Percentiles rank a stretch among this genome's conserved stretches.
Conservation (phyloP, 1,284 basidiomycete genomes). For the Mycosarcoma mackinlayi region DNA sequence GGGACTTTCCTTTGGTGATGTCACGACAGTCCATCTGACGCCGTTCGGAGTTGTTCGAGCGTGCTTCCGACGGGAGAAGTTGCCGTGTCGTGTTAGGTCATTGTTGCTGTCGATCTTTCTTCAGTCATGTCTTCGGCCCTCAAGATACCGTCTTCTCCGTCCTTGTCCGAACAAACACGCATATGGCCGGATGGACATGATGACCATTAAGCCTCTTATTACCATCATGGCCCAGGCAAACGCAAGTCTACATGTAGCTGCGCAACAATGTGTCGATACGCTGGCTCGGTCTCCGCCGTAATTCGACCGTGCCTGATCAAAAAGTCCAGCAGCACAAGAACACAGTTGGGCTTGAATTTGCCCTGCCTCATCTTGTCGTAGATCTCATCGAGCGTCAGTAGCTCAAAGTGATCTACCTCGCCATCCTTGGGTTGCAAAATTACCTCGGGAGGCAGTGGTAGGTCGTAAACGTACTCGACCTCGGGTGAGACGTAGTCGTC, state of each 20-base stretch:
- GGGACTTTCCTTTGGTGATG: too few species aligned
- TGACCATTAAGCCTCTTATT: background rate
- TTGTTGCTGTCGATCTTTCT: too few species aligned
- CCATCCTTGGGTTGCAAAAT: conserved; percentile 83
- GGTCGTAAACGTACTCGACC: conserved; percentile 66
- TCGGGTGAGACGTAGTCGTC: conserved; percentile 70
- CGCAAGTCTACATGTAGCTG: conserved; percentile 77
- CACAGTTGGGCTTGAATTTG: conserved; percentile 87
- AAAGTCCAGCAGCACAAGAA: conserved; percentile 84
- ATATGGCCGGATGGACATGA: background rate
- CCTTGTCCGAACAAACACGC: too few species aligned
- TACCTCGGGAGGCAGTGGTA: conserved; percentile 68
- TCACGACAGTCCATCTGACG: too few species aligned
- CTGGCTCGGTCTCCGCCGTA: conserved; percentile 80
- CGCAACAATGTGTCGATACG: conserved; percentile 78
- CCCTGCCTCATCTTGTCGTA: conserved; percentile 69
- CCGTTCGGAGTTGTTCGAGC: too few species aligned
- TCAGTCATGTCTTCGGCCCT: too few species aligned
- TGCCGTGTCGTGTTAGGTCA: too few species aligned
- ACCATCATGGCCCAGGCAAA: conserved; percentile 47
- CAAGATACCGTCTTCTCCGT: too few species aligned
- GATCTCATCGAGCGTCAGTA: conserved; percentile 63
- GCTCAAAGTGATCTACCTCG: conserved; percentile 88
- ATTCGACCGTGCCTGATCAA: conserved; percentile 81
- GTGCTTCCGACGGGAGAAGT: too few species aligned